Evolutionary conservation across 352 stramenopile species (phyloP).

Genomic region (Salisapilia sapeloensis): DNA sequence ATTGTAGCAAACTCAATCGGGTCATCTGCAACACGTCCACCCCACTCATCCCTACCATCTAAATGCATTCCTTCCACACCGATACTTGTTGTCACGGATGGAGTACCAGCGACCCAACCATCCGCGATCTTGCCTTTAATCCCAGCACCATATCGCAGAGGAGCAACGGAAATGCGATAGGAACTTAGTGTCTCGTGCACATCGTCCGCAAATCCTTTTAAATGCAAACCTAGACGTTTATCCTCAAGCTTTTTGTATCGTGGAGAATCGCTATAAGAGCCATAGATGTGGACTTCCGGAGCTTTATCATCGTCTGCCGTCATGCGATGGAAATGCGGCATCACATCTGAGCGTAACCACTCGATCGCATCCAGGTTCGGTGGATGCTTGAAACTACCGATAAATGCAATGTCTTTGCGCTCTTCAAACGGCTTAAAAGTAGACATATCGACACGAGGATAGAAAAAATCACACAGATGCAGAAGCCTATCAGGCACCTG

Average conservation of each 20-base stretch:
- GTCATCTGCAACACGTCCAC: constrained; percentile 28
- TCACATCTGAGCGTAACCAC: constrained; percentile 47
- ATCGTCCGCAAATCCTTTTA: constrained; percentile 71
- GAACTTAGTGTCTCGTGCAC: constrained; percentile 46
- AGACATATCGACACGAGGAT: constrained; percentile 11
- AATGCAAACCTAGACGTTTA: constrained; percentile 18
- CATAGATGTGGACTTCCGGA: constrained; percentile 76
- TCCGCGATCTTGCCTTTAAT: constrained; percentile 94
- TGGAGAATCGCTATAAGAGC: constrained; percentile 37
- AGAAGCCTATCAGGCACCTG: constrained; percentile 25
- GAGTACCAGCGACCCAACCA: constrained; percentile 81
- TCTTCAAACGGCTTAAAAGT: constrained; percentile 8
- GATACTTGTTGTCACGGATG: constrained; percentile 80
- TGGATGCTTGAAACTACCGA: constrained; percentile 85
- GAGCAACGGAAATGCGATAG: constrained; percentile 73
- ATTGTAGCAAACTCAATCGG: constrained; percentile 17
- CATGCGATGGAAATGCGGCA: constrained; percentile 42
- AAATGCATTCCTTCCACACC: constrained; percentile 75
- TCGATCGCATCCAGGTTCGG: constrained; percentile 85
- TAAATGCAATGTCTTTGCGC: constrained; percentile 66
- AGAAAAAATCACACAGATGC: constrained; percentile 57
- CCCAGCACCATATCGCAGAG: constrained; percentile 84
- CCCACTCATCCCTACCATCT: constrained; percentile 12
- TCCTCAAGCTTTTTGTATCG: constrained; percentile 36
- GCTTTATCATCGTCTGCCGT: neutral